phyloP scores from a whole-genome alignment of 73 alveolate genomes.

The Paramecium tetraurelia region DNA sequence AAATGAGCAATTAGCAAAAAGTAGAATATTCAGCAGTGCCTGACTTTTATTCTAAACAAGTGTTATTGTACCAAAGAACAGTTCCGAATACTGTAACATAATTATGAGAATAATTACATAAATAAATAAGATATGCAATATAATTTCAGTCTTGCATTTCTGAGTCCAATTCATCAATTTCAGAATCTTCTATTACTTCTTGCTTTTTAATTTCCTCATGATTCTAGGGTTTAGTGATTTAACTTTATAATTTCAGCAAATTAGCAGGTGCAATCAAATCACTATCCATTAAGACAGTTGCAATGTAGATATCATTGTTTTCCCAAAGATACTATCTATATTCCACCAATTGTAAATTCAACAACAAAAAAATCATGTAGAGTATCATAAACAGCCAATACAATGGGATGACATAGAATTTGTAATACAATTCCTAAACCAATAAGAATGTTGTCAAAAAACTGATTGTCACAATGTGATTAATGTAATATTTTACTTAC shows the following conservation, averaged over 20 bases:
- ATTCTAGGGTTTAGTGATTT: background rate
- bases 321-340: background rate
- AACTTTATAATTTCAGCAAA: background rate
- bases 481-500: background rate
- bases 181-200: constrained; percentile 25
- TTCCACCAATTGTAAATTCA: background rate
- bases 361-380: background rate
- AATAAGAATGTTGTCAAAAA: background rate
- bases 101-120: background rate
- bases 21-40: background rate
- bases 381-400: background rate
- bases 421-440: background rate
- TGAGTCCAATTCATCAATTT: background rate
- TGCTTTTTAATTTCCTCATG: background rate
- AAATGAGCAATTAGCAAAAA: background rate
- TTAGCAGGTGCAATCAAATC: constrained; percentile 26
- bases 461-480: background rate
- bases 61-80: background rate
- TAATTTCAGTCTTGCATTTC: background rate
- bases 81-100: background rate
- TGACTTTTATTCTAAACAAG: background rate
- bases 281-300: background rate
- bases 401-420: background rate
- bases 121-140: background rate
- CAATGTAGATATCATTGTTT: background rate